Evolutionary conservation across 2,329 filamentous ascomycete genomes (phyloP).

Genomic region (Penicillium sp.): DNA sequence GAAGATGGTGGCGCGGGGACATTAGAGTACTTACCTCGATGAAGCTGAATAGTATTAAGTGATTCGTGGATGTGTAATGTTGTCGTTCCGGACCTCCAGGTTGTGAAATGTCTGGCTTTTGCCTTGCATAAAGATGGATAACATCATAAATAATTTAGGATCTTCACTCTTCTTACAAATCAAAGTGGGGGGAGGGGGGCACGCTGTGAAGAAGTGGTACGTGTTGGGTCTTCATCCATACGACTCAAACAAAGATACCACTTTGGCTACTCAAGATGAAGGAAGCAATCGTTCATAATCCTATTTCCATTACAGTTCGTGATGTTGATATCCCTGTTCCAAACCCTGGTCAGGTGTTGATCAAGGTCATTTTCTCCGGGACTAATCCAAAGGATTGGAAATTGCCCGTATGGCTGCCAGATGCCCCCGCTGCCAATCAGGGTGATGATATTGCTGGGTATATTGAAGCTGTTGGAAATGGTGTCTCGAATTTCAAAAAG

Average conservation of each 20-base stretch:
- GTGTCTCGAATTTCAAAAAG: slow-evolving; percentile 58
- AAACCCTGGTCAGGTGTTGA: slow-evolving; percentile 41
- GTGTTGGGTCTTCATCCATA: background rate
- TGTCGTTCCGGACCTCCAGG: too few relatives aligned
- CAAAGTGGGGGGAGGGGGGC: slow-evolving; percentile 1
- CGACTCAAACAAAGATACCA: background rate
- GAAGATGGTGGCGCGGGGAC: too few relatives aligned
- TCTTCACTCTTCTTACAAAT: background rate
- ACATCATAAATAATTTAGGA: background rate
- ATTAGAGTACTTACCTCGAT: too few relatives aligned
- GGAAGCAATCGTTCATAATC: slow-evolving; percentile 43
- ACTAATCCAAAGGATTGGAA: slow-evolving; percentile 57
- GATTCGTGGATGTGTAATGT: too few relatives aligned
- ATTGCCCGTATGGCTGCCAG: slow-evolving; percentile 17
- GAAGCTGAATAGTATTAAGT: too few relatives aligned
- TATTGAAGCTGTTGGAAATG: slow-evolving; percentile 55
- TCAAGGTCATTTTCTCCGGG: slow-evolving; percentile 46
- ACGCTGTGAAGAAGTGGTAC: background rate
- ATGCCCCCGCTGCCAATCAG: slow-evolving; percentile 38
- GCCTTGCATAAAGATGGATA: background rate
- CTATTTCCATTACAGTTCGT: slow-evolving; percentile 41
- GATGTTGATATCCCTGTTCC: slow-evolving; percentile 50
- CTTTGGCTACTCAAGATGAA: slow-evolving; percentile 38
- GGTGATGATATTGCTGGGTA: slow-evolving; percentile 59
- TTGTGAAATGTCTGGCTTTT: too few relatives aligned